Percentiles rank a stretch among this genome's conserved stretches.
These are phyloP conservation scores for Raphanus sativus DNA, from an alignment of 345 rosid genomes.

Conservation along the genomic window DNA sequence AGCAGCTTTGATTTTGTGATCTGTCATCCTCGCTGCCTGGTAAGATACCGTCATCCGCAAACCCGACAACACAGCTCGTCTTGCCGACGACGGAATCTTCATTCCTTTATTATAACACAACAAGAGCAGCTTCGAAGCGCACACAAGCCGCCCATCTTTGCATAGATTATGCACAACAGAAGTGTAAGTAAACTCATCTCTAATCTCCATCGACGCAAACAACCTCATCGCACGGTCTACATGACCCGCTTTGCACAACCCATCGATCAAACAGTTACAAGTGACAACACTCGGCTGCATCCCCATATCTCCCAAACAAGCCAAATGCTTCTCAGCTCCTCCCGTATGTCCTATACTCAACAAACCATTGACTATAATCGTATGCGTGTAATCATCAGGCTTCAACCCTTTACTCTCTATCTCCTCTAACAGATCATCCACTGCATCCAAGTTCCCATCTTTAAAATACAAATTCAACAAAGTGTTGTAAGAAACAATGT, in stretches of 20 bases:
- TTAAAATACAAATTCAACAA: slow-evolving; percentile 59
- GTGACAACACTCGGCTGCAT: slow-evolving; percentile 16
- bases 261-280: slow-evolving; percentile 59
- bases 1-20: slow-evolving; percentile 39
- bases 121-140: slow-evolving; percentile 66
- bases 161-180: slow-evolving; percentile 78
- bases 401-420: slow-evolving; percentile 27
- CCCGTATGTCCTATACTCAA: slow-evolving; percentile 9
- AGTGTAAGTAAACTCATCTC: slow-evolving; percentile 75
- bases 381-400: slow-evolving; percentile 30
- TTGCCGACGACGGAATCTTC: slow-evolving; percentile 60
- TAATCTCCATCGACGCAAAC: slow-evolving; percentile 56
- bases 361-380: slow-evolving; percentile 34
- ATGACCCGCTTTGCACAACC: slow-evolving; percentile 60
- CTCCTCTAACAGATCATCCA: slow-evolving; percentile 30
- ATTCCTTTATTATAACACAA: slow-evolving; percentile 62
- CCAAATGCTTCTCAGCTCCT: slow-evolving; percentile 33
- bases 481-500: slow-evolving; percentile 47
- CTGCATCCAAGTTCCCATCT: slow-evolving; percentile 60
- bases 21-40: slow-evolving; percentile 59
- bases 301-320: slow-evolving; percentile 23
- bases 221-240: slow-evolving; percentile 53
- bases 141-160: slow-evolving; percentile 47
- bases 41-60: slow-evolving; percentile 49
- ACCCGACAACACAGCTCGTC: slow-evolving; percentile 64